A percentile compares a stretch with the other conserved stretches of the same genome.
Conservation (phyloP, 2,329 filamentous ascomycete genomes). For the Fusarium sp. region DNA sequence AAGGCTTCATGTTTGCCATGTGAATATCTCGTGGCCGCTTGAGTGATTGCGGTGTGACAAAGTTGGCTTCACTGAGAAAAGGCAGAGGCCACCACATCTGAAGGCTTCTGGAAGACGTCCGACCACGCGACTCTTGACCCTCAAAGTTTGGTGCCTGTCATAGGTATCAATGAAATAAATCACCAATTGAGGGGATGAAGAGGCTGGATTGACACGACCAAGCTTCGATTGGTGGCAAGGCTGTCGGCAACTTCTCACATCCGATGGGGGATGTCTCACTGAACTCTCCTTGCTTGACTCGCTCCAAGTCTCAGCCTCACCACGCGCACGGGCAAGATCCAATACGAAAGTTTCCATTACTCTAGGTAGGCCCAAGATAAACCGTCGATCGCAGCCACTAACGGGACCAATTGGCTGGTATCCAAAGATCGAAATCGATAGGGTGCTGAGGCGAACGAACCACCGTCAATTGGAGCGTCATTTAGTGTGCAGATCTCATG, state of each 20-base stretch:
- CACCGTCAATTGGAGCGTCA: neutral
- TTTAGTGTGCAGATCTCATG: constrained; percentile 23
- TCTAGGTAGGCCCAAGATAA: neutral
- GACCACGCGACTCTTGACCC: neutral
- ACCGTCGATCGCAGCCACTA: constrained; percentile 6
- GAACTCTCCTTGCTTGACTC: constrained; percentile 24
- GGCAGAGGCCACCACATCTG: neutral
- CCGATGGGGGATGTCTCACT: neutral
- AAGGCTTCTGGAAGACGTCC: neutral
- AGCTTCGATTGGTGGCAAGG: neutral
- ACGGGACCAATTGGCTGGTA: constrained; percentile 1
- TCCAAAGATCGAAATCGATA: neutral
- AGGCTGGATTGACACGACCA: neutral
- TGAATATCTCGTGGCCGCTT: neutral
- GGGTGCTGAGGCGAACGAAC: neutral
- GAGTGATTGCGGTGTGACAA: neutral
- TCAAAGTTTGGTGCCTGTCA: neutral
- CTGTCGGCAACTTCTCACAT: neutral
- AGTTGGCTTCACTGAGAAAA: neutral
- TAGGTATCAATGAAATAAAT: too few species aligned
- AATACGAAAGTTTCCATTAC: neutral
- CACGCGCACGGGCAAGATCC: neutral
- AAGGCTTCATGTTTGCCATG: neutral
- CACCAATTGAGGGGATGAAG: neutral
- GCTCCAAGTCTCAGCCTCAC: constrained; percentile 28